Evolutionary conservation across 2,329 filamentous ascomycete genomes (phyloP).

Genomic region (Penicillium brevicompactum): DNA sequence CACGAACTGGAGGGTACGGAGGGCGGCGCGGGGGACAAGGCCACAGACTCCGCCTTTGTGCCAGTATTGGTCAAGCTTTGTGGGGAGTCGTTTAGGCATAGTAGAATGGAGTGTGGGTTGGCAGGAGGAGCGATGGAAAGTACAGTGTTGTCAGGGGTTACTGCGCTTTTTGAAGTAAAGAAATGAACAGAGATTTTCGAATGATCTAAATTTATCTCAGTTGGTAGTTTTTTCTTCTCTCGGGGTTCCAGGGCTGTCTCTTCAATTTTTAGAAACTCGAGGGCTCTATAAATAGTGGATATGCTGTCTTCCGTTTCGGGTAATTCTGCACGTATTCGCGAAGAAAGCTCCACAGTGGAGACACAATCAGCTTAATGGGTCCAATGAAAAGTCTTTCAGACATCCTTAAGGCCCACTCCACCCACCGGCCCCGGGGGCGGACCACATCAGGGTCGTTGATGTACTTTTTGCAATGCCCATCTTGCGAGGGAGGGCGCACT

Average conservation of each 20-base stretch:
- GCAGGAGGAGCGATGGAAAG: not conserved
- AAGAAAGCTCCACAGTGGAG: not conserved
- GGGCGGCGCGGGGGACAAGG: constrained; percentile 5
- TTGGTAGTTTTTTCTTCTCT: too few species aligned
- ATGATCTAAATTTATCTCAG: too few species aligned
- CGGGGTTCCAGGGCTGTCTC: too few species aligned
- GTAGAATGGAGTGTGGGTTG: not conserved
- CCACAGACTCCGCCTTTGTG: constrained; percentile 12
- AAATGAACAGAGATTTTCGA: not conserved
- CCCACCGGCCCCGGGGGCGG: too few species aligned
- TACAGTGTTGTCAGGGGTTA: not conserved
- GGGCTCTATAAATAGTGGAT: not conserved
- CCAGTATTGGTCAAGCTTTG: constrained; percentile 16
- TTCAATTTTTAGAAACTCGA: not conserved
- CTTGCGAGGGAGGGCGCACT: too few species aligned
- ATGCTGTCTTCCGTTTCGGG: not conserved
- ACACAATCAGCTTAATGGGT: accelerated
- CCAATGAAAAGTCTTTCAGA: not conserved
- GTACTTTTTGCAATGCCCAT: too few species aligned
- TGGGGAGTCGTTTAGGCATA: not conserved
- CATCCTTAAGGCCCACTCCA: not conserved
- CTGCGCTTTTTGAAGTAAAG: not conserved
- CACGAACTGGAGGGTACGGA: constrained; percentile 20
- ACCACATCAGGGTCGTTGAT: too few species aligned
- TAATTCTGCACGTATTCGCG: not conserved